Evolutionary conservation across 176 grass and related monocot genomes (phyloP).

Genomic region (Urochloa ruziziensis): DNA sequence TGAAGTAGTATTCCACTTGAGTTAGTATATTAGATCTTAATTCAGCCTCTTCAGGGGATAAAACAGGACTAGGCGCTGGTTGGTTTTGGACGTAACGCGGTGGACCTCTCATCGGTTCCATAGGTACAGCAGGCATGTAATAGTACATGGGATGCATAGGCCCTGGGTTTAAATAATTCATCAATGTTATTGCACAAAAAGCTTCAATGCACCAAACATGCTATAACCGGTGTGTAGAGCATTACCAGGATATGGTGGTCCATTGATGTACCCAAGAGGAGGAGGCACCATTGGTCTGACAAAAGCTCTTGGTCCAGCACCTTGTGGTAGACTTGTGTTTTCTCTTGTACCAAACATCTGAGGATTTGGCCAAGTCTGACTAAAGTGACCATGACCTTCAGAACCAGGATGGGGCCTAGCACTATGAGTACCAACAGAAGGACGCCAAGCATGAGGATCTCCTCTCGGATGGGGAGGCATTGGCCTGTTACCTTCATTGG

Average conservation of each 20-base stretch:
- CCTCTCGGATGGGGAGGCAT: slow-evolving; percentile 41
- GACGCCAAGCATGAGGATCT: slow-evolving; percentile 58
- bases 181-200: slow-evolving; percentile 16
- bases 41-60: slow-evolving; percentile 38
- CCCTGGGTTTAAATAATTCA: slow-evolving; percentile 46
- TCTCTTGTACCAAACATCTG: slow-evolving; percentile 51
- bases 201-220: slow-evolving; percentile 2
- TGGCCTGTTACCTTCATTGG: slow-evolving; percentile 54
- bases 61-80: slow-evolving; percentile 36
- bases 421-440: slow-evolving; percentile 40
- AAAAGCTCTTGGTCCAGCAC: slow-evolving; percentile 54
- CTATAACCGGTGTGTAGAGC: neutral
- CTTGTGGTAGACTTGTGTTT: slow-evolving; percentile 45
- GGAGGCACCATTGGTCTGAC: slow-evolving; percentile 56
- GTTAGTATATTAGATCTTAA: slow-evolving; percentile 62
- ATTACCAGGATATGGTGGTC: slow-evolving; percentile 65
- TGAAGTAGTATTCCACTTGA: slow-evolving; percentile 84
- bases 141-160: slow-evolving; percentile 68
- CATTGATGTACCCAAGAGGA: slow-evolving; percentile 53
- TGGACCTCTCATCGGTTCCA: slow-evolving; percentile 55
- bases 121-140: slow-evolving; percentile 54
- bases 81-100: slow-evolving; percentile 42
- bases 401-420: slow-evolving; percentile 45
- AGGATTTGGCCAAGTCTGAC: slow-evolving; percentile 45
- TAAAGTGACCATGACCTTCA: slow-evolving; percentile 54